Evolutionary conservation across 768 basidiomycete genomes (phyloP).

Genomic region (Termitomyces sp.): DNA sequence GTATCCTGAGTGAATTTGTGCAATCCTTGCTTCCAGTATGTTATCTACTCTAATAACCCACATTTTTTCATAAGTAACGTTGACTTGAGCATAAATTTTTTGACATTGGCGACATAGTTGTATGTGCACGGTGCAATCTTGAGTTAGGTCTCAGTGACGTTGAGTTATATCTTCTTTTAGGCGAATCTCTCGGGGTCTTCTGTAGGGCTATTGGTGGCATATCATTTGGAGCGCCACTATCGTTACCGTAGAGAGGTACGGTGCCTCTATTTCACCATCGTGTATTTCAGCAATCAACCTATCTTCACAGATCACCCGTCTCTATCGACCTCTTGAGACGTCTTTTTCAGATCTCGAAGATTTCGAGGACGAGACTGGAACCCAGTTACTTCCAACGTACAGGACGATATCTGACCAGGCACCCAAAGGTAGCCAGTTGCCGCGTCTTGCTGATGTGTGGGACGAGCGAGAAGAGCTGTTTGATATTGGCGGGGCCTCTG

Average conservation of each 20-base stretch:
- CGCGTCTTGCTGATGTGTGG: slow-evolving; percentile 61
- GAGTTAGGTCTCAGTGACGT: background rate
- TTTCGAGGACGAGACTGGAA: slow-evolving; percentile 38
- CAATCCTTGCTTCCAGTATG: slow-evolving; percentile 71
- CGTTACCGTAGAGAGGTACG: slow-evolving; percentile 71
- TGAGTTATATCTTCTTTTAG: slow-evolving; percentile 26
- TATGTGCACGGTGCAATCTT: slow-evolving; percentile 21
- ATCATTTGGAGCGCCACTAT: slow-evolving; percentile 69
- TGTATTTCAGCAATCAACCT: background rate
- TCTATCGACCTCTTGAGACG: slow-evolving; percentile 68
- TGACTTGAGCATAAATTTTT: slow-evolving; percentile 58
- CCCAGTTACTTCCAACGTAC: slow-evolving; percentile 58
- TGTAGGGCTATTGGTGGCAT: slow-evolving; percentile 60
- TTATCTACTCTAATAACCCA: background rate
- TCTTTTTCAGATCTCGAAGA: slow-evolving; percentile 49
- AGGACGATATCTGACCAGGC: slow-evolving; percentile 16
- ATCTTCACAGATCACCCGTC: slow-evolving; percentile 54
- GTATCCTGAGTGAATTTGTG: slow-evolving; percentile 75
- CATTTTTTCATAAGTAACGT: background rate
- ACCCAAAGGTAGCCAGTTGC: slow-evolving; percentile 23
- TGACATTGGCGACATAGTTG: slow-evolving; percentile 66
- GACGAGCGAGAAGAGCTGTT: slow-evolving; percentile 76
- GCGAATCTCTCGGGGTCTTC: slow-evolving; percentile 75
- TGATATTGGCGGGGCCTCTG: slow-evolving; percentile 58
- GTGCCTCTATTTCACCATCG: background rate